Conservation (phyloP, 768 basidiomycete genomes). For the Sporobolomyces roseus region DNA sequence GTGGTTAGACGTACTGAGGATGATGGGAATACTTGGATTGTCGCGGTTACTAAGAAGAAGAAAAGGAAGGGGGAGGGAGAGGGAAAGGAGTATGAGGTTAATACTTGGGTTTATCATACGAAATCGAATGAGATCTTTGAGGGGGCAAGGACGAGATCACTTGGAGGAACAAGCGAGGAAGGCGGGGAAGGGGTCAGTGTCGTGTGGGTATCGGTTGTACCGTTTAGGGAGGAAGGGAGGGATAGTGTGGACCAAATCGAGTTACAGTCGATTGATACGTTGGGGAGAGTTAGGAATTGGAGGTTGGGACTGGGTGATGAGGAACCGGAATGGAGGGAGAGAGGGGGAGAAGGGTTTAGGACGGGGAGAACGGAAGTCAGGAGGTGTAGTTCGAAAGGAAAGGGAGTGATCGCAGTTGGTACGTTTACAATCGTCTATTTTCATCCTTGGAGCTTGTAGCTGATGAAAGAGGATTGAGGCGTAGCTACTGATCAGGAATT, state of each 20-base stretch:
- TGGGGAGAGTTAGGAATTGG: not conserved
- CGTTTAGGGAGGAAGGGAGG: not conserved
- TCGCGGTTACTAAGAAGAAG: not conserved
- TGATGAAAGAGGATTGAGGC: not conserved
- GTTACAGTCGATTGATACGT: not conserved
- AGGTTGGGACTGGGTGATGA: not conserved
- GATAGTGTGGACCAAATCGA: constrained; percentile 29
- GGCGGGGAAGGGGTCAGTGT: not conserved
- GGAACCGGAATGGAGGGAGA: not conserved
- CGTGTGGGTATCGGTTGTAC: constrained; percentile 11
- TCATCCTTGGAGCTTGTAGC: not conserved
- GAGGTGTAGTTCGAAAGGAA: constrained; percentile 78
- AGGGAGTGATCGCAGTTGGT: constrained; percentile 88
- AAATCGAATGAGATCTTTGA: not conserved
- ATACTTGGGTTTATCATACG: not conserved
- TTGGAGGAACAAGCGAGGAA: too few species aligned
- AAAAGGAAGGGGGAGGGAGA: not conserved
- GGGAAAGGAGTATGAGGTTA: not conserved
- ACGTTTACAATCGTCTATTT: constrained; percentile 43
- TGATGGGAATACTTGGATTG: constrained; percentile 2
- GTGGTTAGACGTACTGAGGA: not conserved
- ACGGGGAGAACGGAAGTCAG: constrained; percentile 65
- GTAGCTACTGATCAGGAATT: constrained; percentile 59
- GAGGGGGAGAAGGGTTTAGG: constrained; percentile 51
- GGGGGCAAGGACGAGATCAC: not conserved